Evolutionary conservation across 176 grass and related monocot species (phyloP).

Genomic region (Areca catechu): DNA sequence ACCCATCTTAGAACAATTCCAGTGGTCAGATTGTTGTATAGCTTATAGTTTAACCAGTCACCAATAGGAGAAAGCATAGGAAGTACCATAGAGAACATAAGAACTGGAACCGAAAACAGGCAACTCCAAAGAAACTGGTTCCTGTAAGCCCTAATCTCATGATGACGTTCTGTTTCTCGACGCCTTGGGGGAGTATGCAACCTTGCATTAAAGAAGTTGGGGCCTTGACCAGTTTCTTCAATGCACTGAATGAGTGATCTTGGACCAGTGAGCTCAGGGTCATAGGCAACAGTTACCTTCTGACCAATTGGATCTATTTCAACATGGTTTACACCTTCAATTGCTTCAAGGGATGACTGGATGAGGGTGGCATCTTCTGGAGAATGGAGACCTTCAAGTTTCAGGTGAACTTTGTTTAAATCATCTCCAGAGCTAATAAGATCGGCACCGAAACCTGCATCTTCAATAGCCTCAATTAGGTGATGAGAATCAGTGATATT

Average conservation of each 20-base stretch:
- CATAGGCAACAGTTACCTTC: constrained; percentile 60
- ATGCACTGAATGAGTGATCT: constrained; percentile 74
- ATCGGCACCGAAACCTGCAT: constrained; percentile 95
- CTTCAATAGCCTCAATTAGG: constrained; percentile 76
- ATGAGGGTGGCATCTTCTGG: constrained; percentile 58
- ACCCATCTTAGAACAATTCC: constrained; percentile 86
- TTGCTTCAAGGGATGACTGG: constrained; percentile 56
- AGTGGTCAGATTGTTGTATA: constrained; percentile 70
- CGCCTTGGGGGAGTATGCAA: constrained; percentile 57
- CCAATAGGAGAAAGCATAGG: constrained; percentile 70
- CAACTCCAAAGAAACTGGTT: constrained; percentile 93
- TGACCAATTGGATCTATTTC: constrained; percentile 53
- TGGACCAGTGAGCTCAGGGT: constrained; percentile 88
- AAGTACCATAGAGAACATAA: constrained; percentile 80
- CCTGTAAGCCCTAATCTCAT: constrained; percentile 70
- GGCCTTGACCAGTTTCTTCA: constrained; percentile 37
- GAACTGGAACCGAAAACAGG: constrained; percentile 74
- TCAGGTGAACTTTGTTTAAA: constrained; percentile 82
- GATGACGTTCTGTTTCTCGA: constrained; percentile 53
- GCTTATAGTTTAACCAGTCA: constrained; percentile 56
- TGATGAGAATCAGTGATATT: constrained; percentile 43
- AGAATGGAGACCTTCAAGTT: constrained; percentile 55
- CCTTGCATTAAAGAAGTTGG: constrained; percentile 53
- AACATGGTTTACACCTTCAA: constrained; percentile 56
- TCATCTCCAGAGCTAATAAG: constrained; percentile 72